Evolutionary conservation across 1,139 yeast species (phyloP), one percentile per base, ranked within the genome.

Genomic region (Insectozyma bohioensis): DNA sequence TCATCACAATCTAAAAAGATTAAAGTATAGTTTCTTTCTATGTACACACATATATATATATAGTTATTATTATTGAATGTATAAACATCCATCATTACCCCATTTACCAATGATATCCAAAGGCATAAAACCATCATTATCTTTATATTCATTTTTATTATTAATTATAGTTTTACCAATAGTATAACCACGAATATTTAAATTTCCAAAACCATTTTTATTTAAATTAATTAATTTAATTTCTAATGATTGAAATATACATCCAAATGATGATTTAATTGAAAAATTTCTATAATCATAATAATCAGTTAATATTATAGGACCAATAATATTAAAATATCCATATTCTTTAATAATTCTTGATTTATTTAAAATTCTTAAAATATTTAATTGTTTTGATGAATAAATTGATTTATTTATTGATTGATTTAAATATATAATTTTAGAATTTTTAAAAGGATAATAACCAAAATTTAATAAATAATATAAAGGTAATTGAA

Each of bases 81-180:
- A 84, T 45, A 83, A 72, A 49, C 92, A 82, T 1, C 92, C 90
- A 54, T 84, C 94, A 28, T 58, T 64, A 8, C 88, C 92, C 72
- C 82, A 81, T 28, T 64, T 63, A 0, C 86, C 90, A 24, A 48
- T 51, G 25, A 48, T 58, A 1, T 72, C 69, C 7, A 81, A 54
- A 2, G 76, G 75, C 75, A 78, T 75, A 63, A 81, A 80, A 5
- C 86, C 85, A 37, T 80, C 85, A 13, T 72, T 69, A 39, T 31
- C 48, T 59, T 30, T 58, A 63, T 61, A 29, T 46, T 40, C 43
- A 4, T 39, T 31, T 25, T 40, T 37, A 2, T 51, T 53, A 25
- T 45, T 40, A 22, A 58, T 55, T 3, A 20, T 22, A 7, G 61
- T 55, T 39, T 69, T 79, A 0, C 90, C 90, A 22, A 83, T 69